These are phyloP conservation scores for barley (Hordeum vulgare) DNA, from an alignment of 176 grass and related monocot species.

Conservation along the genomic window MorexV3_pseudomolecules_assembly NC_058524.1:31611720-31612219, in stretches of 20 bases:
- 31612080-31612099: constrained; percentile 85
- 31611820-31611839: background rate
- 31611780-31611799: background rate
- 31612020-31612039: constrained; percentile 71
- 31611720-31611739: background rate
- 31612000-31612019: constrained; percentile 55
- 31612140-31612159: constrained; percentile 82
- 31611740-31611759: background rate
- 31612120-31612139: constrained; percentile 76
- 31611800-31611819: background rate
- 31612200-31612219: constrained; percentile 85
- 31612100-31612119: constrained; percentile 98
- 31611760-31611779: background rate
- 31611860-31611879: constrained; percentile 42
- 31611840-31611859: background rate
- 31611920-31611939: constrained; percentile 83
- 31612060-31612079: constrained; percentile 83
- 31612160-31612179: constrained; percentile 61
- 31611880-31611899: constrained; percentile 91
- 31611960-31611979: background rate
- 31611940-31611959: background rate
- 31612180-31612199: constrained; percentile 74
- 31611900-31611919: constrained; percentile 86
- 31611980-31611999: background rate
- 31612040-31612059: constrained; percentile 67